Conservation (phyloP, 371 early-diverging fungal genomes). For the Syncephalastrum monosporum region DNA sequence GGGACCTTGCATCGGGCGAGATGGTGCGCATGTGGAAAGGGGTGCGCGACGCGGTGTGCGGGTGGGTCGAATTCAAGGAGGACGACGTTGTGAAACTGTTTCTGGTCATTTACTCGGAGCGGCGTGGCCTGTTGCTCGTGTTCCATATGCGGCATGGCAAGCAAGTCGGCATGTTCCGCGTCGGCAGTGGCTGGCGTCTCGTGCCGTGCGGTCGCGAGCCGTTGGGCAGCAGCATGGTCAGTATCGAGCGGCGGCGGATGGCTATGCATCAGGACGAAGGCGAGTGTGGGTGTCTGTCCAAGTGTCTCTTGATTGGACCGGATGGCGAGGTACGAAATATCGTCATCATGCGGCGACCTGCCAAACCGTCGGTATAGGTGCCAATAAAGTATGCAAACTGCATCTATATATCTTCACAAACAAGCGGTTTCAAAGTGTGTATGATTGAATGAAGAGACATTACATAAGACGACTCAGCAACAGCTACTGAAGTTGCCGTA, state of each 20-base stretch:
- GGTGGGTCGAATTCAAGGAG: constrained; percentile 55
- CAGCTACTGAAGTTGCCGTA: too few species aligned
- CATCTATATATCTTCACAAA: constrained; percentile 42
- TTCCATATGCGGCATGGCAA: constrained; percentile 63
- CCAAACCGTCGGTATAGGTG: constrained; percentile 91
- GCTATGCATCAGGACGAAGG: constrained; percentile 16
- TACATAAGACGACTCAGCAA: too few species aligned
- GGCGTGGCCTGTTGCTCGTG: constrained; percentile 56
- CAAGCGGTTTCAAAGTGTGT: too few species aligned
- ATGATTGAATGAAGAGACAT: too few species aligned
- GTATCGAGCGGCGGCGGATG: constrained; percentile 26
- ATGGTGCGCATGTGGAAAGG: constrained; percentile 73
- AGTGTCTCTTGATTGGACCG: constrained; percentile 56
- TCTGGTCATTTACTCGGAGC: constrained; percentile 59
- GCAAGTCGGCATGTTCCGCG: constrained; percentile 59
- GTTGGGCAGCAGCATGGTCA: constrained; percentile 40
- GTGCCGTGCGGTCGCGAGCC: constrained; percentile 44
- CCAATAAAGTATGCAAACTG: constrained; percentile 81
- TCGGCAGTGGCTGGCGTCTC: constrained; percentile 59
- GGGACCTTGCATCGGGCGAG: constrained; percentile 56
- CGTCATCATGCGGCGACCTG: constrained; percentile 73
- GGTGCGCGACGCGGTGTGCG: constrained; percentile 62
- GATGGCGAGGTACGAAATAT: constrained; percentile 55
- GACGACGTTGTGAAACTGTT: constrained; percentile 37
- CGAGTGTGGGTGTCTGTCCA: constrained; percentile 40